Percentiles rank a stretch among this genome's conserved stretches.
Evolutionary conservation across 139 green algal species (phyloP).

Genomic region (Chlorella sp.): DNA sequence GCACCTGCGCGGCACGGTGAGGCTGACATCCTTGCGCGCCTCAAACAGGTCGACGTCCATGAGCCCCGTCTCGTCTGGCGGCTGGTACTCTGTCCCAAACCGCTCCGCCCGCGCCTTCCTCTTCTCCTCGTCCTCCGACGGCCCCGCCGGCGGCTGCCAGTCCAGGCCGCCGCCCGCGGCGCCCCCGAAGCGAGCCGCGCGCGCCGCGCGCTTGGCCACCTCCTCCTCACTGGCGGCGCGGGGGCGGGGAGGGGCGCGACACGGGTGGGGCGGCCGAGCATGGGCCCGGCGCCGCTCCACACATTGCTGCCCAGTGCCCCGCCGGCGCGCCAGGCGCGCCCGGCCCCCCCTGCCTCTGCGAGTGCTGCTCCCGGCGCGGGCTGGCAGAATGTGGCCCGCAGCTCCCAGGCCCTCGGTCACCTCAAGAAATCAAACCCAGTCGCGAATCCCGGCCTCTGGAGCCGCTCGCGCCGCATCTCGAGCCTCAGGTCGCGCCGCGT

Average conservation of each 20-base stretch:
- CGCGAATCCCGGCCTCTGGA: slow-evolving; percentile 50
- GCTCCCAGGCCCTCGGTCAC: too few relatives aligned
- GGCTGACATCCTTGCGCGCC: not conserved
- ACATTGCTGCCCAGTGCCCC: not conserved
- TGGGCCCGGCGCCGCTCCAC: not conserved
- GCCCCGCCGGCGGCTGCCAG: slow-evolving; percentile 20
- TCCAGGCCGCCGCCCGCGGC: slow-evolving; percentile 7
- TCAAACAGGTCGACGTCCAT: slow-evolving; percentile 56
- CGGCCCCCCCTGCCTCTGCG: too few relatives aligned
- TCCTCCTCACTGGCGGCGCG: slow-evolving; percentile 65
- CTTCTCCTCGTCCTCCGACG: slow-evolving; percentile 51
- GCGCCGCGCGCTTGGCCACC: slow-evolving; percentile 48
- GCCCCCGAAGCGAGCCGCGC: slow-evolving; percentile 62
- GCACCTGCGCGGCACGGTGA: slow-evolving; percentile 10
- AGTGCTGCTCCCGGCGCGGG: too few relatives aligned
- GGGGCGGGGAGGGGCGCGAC: not conserved
- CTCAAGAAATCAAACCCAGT: slow-evolving; percentile 76
- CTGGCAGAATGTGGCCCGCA: too few relatives aligned
- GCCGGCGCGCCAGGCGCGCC: not conserved
- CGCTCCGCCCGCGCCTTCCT: slow-evolving; percentile 57
- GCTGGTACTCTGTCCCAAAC: slow-evolving; percentile 65
- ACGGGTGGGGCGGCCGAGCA: not conserved
- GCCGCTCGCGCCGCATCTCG: slow-evolving; percentile 37
- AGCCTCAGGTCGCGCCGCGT: slow-evolving; percentile 48
- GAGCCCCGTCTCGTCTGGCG: slow-evolving; percentile 54